phyloP scores from a whole-genome alignment of 2,329 filamentous ascomycete genomes.

The Lachnellula subtilissima region DNA sequence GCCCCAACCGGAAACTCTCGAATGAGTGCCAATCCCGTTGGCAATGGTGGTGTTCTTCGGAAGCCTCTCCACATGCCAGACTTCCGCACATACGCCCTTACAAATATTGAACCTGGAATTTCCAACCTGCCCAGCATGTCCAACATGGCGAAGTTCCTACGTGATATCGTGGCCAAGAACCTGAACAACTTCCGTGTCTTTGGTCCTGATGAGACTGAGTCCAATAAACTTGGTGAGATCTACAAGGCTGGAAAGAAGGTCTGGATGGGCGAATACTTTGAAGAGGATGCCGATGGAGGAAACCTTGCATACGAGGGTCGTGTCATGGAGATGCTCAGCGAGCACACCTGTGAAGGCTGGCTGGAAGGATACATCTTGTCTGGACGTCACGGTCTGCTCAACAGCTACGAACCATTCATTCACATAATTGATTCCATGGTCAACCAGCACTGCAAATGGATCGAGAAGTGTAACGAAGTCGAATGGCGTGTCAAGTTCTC shows the following conservation, averaged over 20 bases:
- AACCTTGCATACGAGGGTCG: conserved; percentile 64
- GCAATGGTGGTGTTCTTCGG: conserved; percentile 64
- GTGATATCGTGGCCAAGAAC: conserved; percentile 63
- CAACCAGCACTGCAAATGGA: conserved; percentile 81
- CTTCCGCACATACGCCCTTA: conserved; percentile 63
- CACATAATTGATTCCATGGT: conserved; percentile 84
- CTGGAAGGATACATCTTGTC: conserved; percentile 73
- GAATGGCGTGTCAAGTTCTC: conserved; percentile 70
- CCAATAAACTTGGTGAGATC: conserved; percentile 69
- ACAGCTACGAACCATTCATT: conserved; percentile 79
- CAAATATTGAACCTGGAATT: conserved; percentile 56
- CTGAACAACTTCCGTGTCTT: conserved; percentile 67
- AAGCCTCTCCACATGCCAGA: conserved; percentile 66
- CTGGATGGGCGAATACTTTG: conserved; percentile 74
- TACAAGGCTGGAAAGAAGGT: conserved; percentile 74
- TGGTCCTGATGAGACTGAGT: conserved; percentile 76
- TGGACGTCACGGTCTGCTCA: conserved; percentile 70
- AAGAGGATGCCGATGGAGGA: conserved; percentile 69
- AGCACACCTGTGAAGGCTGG: conserved; percentile 77
- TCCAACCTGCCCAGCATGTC: conserved; percentile 59
- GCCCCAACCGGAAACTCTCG: conserved; percentile 61
- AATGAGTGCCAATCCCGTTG: conserved; percentile 74
- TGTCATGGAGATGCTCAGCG: conserved; percentile 81
- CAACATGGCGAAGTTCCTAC: conserved; percentile 63
- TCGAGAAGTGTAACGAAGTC: conserved; percentile 76